Conservation (phyloP, 1,284 basidiomycete species). For the Grifola frondosa region DNA sequence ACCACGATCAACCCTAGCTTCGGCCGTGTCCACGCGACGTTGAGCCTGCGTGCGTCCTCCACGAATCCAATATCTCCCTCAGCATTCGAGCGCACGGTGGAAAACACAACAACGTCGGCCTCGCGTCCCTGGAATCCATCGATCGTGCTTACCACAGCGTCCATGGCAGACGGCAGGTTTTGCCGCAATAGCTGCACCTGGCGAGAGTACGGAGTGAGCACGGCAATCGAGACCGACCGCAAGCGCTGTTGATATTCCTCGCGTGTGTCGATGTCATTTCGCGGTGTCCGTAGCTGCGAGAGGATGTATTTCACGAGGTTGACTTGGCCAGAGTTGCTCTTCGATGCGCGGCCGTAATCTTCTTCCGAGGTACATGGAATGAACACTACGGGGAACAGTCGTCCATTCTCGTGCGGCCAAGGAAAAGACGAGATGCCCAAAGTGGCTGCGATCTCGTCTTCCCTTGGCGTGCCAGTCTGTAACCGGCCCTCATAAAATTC, state of each 20-base stretch:
- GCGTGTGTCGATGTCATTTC: slow-evolving; percentile 9
- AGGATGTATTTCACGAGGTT: slow-evolving; percentile 46
- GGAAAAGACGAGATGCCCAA: slow-evolving; percentile 49
- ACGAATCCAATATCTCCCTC: slow-evolving; percentile 68
- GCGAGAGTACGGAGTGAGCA: slow-evolving; percentile 59
- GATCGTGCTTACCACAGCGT: slow-evolving; percentile 51
- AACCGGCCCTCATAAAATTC: slow-evolving; percentile 60
- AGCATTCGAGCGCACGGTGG: slow-evolving; percentile 65
- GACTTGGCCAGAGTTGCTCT: slow-evolving; percentile 59
- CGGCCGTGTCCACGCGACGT: slow-evolving; percentile 78
- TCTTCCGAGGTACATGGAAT: slow-evolving; percentile 57
- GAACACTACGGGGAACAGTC: slow-evolving; percentile 52
- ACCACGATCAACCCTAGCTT: slow-evolving; percentile 62
- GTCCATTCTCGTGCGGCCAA: slow-evolving; percentile 44
- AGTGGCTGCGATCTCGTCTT: slow-evolving; percentile 37
- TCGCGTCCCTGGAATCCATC: slow-evolving; percentile 80
- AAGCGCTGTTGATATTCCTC: slow-evolving; percentile 23
- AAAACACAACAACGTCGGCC: slow-evolving; percentile 70
- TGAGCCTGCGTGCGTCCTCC: slow-evolving; percentile 63
- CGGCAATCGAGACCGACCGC: slow-evolving; percentile 39
- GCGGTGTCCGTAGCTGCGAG: slow-evolving; percentile 37
- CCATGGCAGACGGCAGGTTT: slow-evolving; percentile 39
- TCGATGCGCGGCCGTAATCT: slow-evolving; percentile 57
- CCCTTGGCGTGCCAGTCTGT: slow-evolving; percentile 44
- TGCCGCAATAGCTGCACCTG: slow-evolving; percentile 48